phyloP scores from a whole-genome alignment of 352 stramenopile genomes.

The Globisporangium uncinulatum region DNA sequence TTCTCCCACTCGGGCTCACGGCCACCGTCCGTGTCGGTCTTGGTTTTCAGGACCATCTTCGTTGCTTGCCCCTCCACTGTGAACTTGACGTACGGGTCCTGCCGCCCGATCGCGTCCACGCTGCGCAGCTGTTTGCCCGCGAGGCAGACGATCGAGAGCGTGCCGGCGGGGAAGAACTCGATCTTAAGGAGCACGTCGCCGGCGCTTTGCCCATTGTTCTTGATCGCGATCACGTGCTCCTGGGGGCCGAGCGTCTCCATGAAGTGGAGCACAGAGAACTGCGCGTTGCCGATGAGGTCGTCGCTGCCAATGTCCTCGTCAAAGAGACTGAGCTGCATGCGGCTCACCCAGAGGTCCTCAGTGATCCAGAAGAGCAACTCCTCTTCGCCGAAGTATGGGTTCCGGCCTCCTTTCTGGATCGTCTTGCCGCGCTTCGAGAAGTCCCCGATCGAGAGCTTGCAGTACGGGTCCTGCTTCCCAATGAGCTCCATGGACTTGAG shows the following conservation, averaged over 20 bases:
- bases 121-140: conserved; percentile 60
- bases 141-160: conserved; percentile 52
- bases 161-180: conserved; percentile 79
- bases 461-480: conserved; percentile 89
- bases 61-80: conserved; percentile 65
- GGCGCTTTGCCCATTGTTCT: conserved; percentile 56
- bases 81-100: conserved; percentile 80
- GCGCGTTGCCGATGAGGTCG: conserved; percentile 80
- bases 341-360: conserved; percentile 84
- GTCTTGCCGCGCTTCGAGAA: conserved; percentile 76
- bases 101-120: conserved; percentile 64
- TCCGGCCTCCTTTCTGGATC: conserved; percentile 68
- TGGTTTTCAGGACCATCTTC: conserved; percentile 77
- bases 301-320: conserved; percentile 89
- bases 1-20: conserved; percentile 81
- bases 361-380: conserved; percentile 90
- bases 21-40: conserved; percentile 83
- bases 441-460: conserved; percentile 68
- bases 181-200: conserved; percentile 75
- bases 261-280: conserved; percentile 69
- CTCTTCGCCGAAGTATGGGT: conserved; percentile 91
- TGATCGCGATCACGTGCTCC: conserved; percentile 54
- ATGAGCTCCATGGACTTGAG: conserved; percentile 90
- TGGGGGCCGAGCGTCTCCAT: conserved; percentile 45
- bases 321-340: conserved; percentile 69